Percentiles rank a stretch among this genome's conserved stretches.
Conservation (phyloP, 192 early-diverging fungal genomes). For the Coemansia sp. region DNA sequence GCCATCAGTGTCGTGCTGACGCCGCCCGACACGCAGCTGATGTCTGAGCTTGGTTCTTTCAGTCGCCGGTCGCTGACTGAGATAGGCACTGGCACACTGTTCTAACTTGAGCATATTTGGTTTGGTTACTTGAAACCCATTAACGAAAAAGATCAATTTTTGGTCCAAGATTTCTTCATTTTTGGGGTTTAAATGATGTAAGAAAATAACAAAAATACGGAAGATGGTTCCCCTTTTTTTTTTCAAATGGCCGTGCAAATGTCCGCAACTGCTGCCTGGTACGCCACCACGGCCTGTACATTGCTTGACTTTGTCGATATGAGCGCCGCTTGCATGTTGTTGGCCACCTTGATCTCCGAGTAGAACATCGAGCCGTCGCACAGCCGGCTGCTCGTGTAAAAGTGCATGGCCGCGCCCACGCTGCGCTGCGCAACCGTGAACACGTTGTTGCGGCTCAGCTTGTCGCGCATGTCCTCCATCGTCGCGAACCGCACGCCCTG, state of each 20-base stretch:
- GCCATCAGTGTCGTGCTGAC: slow-evolving; percentile 21
- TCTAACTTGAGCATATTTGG: too few species aligned
- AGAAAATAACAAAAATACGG: too few species aligned
- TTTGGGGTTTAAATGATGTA: too few species aligned
- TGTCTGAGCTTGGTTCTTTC: slow-evolving; percentile 25
- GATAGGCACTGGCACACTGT: too few species aligned
- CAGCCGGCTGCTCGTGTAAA: slow-evolving; percentile 61
- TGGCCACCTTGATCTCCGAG: slow-evolving; percentile 62
- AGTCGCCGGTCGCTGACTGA: slow-evolving; percentile 18
- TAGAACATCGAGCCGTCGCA: slow-evolving; percentile 60
- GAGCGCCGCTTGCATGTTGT: slow-evolving; percentile 35
- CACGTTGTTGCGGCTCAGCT: slow-evolving; percentile 59
- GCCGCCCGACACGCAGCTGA: slow-evolving; percentile 24
- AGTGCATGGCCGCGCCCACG: slow-evolving; percentile 56
- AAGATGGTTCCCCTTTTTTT: too few species aligned
- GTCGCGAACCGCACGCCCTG: slow-evolving; percentile 32
- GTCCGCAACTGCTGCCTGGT: slow-evolving; percentile 50
- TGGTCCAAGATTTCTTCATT: too few species aligned
- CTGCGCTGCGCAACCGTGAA: slow-evolving; percentile 65
- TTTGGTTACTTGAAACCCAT: too few species aligned
- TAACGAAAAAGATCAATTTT: too few species aligned
- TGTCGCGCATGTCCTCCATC: slow-evolving; percentile 55
- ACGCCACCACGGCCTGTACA: slow-evolving; percentile 33
- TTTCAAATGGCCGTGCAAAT: slow-evolving; percentile 38
- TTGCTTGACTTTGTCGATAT: slow-evolving; percentile 46